A percentile compares a stretch with the other conserved stretches of the same genome.
Evolutionary conservation across 495 filamentous ascomycete genomes (phyloP).

Genomic region (Aspergillus nidulans): DNA sequence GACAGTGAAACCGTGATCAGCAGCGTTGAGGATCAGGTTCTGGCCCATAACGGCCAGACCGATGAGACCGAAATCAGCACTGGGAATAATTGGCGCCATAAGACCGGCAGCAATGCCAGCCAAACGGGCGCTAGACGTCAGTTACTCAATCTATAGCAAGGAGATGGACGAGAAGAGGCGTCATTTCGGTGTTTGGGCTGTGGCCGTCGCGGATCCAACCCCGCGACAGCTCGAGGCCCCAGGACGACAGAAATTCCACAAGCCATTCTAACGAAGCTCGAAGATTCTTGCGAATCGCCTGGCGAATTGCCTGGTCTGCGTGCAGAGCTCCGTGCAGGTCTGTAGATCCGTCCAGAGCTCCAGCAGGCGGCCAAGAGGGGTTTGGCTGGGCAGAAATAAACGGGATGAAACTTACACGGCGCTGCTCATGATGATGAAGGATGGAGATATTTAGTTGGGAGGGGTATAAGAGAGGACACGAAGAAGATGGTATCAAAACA

Average conservation of each 20-base stretch:
- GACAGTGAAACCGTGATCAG: slow-evolving; percentile 93
- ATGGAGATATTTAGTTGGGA: slow-evolving; percentile 1
- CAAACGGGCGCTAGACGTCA: slow-evolving; percentile 74
- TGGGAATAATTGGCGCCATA: slow-evolving; percentile 50
- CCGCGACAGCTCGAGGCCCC: background rate
- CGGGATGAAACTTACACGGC: slow-evolving; percentile 52
- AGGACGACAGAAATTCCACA: background rate
- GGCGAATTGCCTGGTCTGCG: too few relatives aligned
- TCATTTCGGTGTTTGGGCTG: background rate
- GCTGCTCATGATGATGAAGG: slow-evolving; percentile 36
- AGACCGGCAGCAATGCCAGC: slow-evolving; percentile 77
- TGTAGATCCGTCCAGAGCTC: background rate
- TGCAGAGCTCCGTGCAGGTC: background rate
- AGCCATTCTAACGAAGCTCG: background rate
- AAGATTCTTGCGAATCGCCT: background rate
- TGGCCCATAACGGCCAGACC: slow-evolving; percentile 98
- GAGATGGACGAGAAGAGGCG: background rate
- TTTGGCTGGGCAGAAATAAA: background rate
- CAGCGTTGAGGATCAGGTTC: slow-evolving; percentile 98
- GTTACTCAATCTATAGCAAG: slow-evolving; percentile 37
- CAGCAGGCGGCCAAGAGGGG: background rate
- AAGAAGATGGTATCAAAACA: slow-evolving; percentile 12
- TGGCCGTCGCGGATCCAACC: background rate
- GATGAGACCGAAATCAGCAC: slow-evolving; percentile 95
- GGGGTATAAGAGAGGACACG: slow-evolving; percentile 1